Conservation (phyloP, 257 asterid species). For the Primulina huaijiensis region DNA sequence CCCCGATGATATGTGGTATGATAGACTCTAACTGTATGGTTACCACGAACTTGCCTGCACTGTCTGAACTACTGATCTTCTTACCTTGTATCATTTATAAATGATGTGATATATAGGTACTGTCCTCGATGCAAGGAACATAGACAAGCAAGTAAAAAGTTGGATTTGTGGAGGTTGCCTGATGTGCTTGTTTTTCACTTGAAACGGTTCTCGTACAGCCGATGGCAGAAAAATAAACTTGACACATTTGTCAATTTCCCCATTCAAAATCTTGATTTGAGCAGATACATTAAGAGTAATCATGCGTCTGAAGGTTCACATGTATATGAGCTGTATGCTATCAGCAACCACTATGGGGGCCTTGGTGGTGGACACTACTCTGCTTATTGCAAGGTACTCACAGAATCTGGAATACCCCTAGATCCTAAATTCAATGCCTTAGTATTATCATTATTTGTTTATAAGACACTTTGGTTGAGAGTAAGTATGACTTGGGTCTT, state of each 20-base stretch:
- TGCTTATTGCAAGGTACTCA: slow-evolving; percentile 87
- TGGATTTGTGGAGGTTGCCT: slow-evolving; percentile 93
- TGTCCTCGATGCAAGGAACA: slow-evolving; percentile 94
- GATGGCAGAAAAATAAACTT: slow-evolving; percentile 91
- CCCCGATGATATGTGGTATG: slow-evolving; percentile 98
- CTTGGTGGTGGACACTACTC: slow-evolving; percentile 97
- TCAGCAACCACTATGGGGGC: slow-evolving; percentile 97
- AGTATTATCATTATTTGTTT: not conserved
- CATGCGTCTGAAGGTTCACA: slow-evolving; percentile 60
- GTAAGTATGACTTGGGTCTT: not conserved
- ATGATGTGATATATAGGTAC: slow-evolving; percentile 53
- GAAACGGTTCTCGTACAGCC: slow-evolving; percentile 83
- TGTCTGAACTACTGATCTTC: slow-evolving; percentile 5
- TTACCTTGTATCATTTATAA: slow-evolving; percentile 16
- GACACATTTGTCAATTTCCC: slow-evolving; percentile 92
- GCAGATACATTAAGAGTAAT: slow-evolving; percentile 67
- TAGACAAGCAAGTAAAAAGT: slow-evolving; percentile 89
- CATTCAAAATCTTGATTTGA: slow-evolving; percentile 67
- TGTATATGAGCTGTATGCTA: slow-evolving; percentile 78
- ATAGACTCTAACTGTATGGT: slow-evolving; percentile 2
- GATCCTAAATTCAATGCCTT: not conserved
- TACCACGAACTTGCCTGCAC: slow-evolving; percentile 15
- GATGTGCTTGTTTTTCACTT: slow-evolving; percentile 84
- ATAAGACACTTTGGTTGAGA: not conserved
- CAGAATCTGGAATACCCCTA: not conserved